Evolutionary conservation across 176 grass and related monocot species (phyloP).

Genomic region (Oryza longistaminata): DNA sequence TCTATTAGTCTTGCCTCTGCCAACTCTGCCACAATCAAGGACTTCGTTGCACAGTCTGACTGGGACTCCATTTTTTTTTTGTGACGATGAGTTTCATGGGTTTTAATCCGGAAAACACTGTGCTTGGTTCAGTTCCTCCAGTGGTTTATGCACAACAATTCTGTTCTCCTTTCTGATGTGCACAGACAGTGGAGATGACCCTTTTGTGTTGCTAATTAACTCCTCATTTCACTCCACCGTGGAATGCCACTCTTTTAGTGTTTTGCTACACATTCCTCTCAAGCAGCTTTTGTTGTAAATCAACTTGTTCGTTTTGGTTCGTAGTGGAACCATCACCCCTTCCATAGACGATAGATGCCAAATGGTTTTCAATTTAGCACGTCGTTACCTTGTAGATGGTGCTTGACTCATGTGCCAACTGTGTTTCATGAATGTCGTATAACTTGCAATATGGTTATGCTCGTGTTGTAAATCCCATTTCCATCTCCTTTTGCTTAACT

Average conservation of each 20-base stretch:
- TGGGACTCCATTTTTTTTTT: not conserved
- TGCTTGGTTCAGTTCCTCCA: not conserved
- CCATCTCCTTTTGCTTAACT: not conserved
- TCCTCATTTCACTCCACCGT: not conserved
- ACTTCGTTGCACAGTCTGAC: not conserved
- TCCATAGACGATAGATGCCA: not conserved
- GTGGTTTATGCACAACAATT: not conserved
- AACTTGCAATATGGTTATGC: not conserved
- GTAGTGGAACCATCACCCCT: not conserved
- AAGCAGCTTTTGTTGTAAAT: conserved; percentile 4
- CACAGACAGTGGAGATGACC: not conserved
- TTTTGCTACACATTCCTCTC: not conserved
- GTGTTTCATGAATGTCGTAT: conserved; percentile 1
- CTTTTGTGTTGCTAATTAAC: not conserved
- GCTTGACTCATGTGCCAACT: not conserved
- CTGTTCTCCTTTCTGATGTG: not conserved
- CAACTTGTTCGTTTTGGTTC: conserved; percentile 3
- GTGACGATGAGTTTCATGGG: no score
- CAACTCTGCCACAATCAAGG: not conserved
- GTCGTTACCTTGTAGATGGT: not conserved
- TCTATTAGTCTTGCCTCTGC: not conserved
- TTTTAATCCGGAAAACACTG: not conserved
- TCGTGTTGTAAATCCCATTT: conserved; percentile 13
- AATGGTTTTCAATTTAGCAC: not conserved
- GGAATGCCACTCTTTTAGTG: not conserved